Evolutionary conservation across 2,329 filamentous ascomycete species (phyloP).

Genomic region (Ambrosiella xylebori): DNA sequence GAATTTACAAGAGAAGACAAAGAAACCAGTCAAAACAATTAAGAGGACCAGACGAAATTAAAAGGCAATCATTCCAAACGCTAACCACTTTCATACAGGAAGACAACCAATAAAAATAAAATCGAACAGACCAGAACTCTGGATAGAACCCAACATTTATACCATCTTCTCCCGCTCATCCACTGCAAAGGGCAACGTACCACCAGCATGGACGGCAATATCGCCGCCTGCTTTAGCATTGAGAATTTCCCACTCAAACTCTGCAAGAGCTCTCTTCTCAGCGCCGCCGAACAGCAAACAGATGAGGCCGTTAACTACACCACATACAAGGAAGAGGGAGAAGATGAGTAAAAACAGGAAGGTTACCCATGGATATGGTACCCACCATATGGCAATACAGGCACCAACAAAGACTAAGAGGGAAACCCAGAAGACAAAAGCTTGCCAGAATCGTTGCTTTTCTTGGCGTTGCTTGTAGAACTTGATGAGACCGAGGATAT

Average conservation of each 20-base stretch:
- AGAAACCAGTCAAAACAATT: not conserved
- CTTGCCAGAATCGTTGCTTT: constrained; percentile 52
- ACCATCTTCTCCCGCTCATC: constrained; percentile 11
- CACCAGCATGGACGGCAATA: constrained; percentile 9
- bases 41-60: not conserved
- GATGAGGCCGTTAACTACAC: constrained; percentile 70
- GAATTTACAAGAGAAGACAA: not conserved
- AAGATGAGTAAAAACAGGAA: constrained; percentile 69
- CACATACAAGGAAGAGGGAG: constrained; percentile 58
- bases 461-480: constrained; percentile 55
- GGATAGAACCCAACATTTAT: not conserved
- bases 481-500: constrained; percentile 54
- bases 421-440: constrained; percentile 55
- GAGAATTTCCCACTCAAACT: constrained; percentile 85
- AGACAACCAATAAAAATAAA: not conserved
- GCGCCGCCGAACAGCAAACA: constrained; percentile 71
- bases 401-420: constrained; percentile 54
- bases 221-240: constrained; percentile 37
- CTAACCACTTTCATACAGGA: not conserved
- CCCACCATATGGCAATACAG: constrained; percentile 74
- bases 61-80: not conserved
- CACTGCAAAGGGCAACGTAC: not conserved
- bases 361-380: constrained; percentile 53
- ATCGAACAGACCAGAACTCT: not conserved
- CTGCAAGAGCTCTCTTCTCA: constrained; percentile 65